A percentile compares a stretch with the other conserved stretches of the same genome.
These are phyloP conservation scores for Exophiala mesophila DNA, from an alignment of 2,329 filamentous ascomycete species.

Conservation along the genomic window DNA sequence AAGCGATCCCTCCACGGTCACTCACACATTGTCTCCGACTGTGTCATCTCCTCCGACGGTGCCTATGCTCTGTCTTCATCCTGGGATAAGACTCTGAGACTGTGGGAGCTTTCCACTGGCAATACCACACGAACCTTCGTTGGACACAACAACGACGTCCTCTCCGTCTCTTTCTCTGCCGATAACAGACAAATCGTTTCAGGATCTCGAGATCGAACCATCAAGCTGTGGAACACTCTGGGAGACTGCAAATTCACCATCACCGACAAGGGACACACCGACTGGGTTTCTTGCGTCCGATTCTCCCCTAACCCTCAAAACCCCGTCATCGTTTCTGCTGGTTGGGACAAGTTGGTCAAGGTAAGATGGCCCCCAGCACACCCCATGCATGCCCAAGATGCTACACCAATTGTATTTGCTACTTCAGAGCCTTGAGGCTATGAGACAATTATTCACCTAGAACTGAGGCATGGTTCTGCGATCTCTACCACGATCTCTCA, in stretches of 20 bases:
- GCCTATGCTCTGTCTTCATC: slow-evolving; percentile 98
- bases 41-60: slow-evolving; percentile 99
- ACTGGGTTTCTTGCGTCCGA: slow-evolving; percentile 99
- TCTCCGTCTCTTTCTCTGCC: slow-evolving; percentile 99
- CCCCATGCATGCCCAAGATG: slow-evolving; percentile 64
- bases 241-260: slow-evolving; percentile 99
- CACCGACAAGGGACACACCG: slow-evolving; percentile 99
- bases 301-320: slow-evolving; percentile 99
- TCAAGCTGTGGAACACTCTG: slow-evolving; percentile 99
- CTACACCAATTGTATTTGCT: slow-evolving; percentile 95
- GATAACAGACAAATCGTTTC: slow-evolving; percentile 99
- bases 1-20: slow-evolving; percentile 98
- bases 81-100: slow-evolving; percentile 99
- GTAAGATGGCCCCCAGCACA: slow-evolving; percentile 54
- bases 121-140: slow-evolving; percentile 97
- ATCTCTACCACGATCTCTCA: background rate
- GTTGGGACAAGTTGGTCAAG: slow-evolving; percentile 99
- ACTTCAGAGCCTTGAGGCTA: slow-evolving; percentile 97
- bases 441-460: slow-evolving; percentile 96
- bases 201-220: slow-evolving; percentile 93
- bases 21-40: slow-evolving; percentile 99
- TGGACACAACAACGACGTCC: slow-evolving; percentile 98
- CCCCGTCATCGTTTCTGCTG: slow-evolving; percentile 96
- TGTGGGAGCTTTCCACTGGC: slow-evolving; percentile 98
- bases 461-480: slow-evolving; percentile 56